Evolutionary conservation across 2,329 filamentous ascomycete genomes (phyloP).

Genomic region (Elsinoe australis): DNA sequence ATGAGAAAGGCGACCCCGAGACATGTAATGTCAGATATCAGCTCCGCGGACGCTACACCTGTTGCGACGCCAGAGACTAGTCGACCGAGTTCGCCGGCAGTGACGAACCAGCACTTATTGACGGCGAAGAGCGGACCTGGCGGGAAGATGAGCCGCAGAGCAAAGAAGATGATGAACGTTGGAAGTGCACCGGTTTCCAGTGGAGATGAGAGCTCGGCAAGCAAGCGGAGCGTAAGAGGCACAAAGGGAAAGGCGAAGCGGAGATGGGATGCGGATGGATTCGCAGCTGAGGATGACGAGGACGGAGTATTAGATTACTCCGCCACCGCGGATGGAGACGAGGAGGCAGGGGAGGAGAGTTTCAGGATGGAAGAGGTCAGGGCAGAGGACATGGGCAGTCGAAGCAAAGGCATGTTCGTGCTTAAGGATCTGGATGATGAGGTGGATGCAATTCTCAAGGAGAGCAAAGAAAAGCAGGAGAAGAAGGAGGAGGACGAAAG

Average conservation of each 20-base stretch:
- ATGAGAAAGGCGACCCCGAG: slow-evolving; percentile 41
- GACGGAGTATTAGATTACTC: slow-evolving; percentile 84
- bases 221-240: slow-evolving; percentile 41
- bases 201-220: slow-evolving; percentile 64
- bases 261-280: slow-evolving; percentile 85
- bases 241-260: slow-evolving; percentile 71
- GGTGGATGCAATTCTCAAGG: slow-evolving; percentile 78
- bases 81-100: slow-evolving; percentile 66
- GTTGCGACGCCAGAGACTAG: slow-evolving; percentile 66
- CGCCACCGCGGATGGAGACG: slow-evolving; percentile 46
- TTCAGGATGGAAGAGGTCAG: slow-evolving; percentile 66
- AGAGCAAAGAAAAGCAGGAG: slow-evolving; percentile 62
- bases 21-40: slow-evolving; percentile 25
- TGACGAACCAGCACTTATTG: slow-evolving; percentile 51
- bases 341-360: slow-evolving; percentile 48
- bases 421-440: slow-evolving; percentile 90
- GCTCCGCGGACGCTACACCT: slow-evolving; percentile 62
- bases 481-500: slow-evolving; percentile 36
- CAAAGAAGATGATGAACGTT: slow-evolving; percentile 54
- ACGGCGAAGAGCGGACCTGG: slow-evolving; percentile 67
- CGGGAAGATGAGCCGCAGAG: slow-evolving; percentile 70
- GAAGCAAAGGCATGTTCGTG: slow-evolving; percentile 87
- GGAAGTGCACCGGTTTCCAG: slow-evolving; percentile 62
- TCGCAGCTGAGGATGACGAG: slow-evolving; percentile 74
- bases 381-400: slow-evolving; percentile 73